Evolutionary conservation across 2,329 filamentous ascomycete genomes (phyloP), one percentile per base, ranked within the genome.

Genomic region (Claviceps capensis): DNA sequence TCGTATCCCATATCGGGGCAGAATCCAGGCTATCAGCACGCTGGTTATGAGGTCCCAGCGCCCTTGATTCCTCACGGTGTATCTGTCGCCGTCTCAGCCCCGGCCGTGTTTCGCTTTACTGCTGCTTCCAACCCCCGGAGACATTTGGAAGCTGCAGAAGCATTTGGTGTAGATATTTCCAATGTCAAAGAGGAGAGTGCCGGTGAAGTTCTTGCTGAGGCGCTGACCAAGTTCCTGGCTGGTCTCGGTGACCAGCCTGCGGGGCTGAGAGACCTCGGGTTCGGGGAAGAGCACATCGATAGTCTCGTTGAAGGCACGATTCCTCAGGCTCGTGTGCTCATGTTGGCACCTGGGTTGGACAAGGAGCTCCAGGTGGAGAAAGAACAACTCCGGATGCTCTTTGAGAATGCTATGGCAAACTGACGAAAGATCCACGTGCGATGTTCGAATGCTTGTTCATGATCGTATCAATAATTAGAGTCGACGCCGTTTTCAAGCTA

Each of bases 1-100:
- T 94, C 87, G 23, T 98, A 98, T 64, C 93, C 93, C 17, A 95
- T 98, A 63, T 95, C 88, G 0, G 88, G 89, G 34, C 90, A 96
- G 65, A 98, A 98, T 65, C 88, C 87, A 17, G 68, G 85, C 5
- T 97, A 97, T 70, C 83, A 82, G 61, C 93, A 98, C 65, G 68
- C 77, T 0, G 93, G 93, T n/a, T 98, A 98, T 67, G 73, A 83
- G 2, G 82, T 95, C 7, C 69, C 79, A 26, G 66, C 76, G 34
- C 81, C 86, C 9, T 85, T 98, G 61, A 97, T 98, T 62, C 93
- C 93, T 0, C 93, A 98, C 66, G 93, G 93, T 50, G 93, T 98
- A 23, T 91, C 86, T 1, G 93, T 98, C 1, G 93, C 90, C 3
- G 91, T 97, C 6, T 91, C 88, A 0, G 88, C 91, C 0, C 91